Conservation (phyloP, 2,329 filamentous ascomycete genomes). For the Sclerotinia minor region DNA sequence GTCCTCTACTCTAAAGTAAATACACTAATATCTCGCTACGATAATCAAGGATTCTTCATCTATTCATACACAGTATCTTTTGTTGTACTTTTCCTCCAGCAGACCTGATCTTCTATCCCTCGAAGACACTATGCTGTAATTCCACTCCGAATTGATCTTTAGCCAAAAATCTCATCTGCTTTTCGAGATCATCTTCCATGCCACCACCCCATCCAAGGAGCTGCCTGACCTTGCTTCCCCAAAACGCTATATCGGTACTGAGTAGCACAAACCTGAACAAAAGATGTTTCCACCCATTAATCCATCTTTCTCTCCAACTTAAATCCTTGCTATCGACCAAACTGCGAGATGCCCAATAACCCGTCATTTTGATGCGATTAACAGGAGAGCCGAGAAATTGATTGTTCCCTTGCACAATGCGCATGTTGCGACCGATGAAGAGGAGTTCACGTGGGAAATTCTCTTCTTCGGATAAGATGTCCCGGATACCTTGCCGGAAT, state of each 20-base stretch:
- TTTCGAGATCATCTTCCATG: slow-evolving; percentile 94
- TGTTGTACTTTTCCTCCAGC: not conserved
- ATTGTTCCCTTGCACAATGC: slow-evolving; percentile 73
- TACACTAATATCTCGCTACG: not conserved
- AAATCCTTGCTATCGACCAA: slow-evolving; percentile 74
- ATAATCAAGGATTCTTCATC: not conserved
- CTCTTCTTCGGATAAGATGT: slow-evolving; percentile 66
- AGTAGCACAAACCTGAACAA: slow-evolving; percentile 79
- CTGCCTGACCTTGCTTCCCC: slow-evolving; percentile 75
- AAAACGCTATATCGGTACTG: slow-evolving; percentile 78
- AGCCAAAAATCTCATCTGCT: slow-evolving; percentile 81
- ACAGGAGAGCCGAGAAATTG: slow-evolving; percentile 72
- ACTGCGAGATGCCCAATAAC: slow-evolving; percentile 81
- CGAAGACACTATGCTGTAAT: slow-evolving; percentile 83
- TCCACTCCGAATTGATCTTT: slow-evolving; percentile 85
- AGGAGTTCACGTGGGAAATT: slow-evolving; percentile 71
- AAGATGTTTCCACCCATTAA: slow-evolving; percentile 73
- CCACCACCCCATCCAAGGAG: slow-evolving; percentile 73
- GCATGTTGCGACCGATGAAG: slow-evolving; percentile 71
- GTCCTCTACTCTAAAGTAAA: not conserved
- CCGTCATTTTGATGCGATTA: slow-evolving; percentile 90
- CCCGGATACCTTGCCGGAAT: slow-evolving; percentile 63
- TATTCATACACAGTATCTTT: not conserved
- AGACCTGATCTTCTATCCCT: slow-evolving; percentile 56
- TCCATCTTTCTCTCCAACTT: slow-evolving; percentile 59